Evolutionary conservation across 2,329 filamentous ascomycete genomes (phyloP).

Genomic region (Trematosphaeria pertusa): DNA sequence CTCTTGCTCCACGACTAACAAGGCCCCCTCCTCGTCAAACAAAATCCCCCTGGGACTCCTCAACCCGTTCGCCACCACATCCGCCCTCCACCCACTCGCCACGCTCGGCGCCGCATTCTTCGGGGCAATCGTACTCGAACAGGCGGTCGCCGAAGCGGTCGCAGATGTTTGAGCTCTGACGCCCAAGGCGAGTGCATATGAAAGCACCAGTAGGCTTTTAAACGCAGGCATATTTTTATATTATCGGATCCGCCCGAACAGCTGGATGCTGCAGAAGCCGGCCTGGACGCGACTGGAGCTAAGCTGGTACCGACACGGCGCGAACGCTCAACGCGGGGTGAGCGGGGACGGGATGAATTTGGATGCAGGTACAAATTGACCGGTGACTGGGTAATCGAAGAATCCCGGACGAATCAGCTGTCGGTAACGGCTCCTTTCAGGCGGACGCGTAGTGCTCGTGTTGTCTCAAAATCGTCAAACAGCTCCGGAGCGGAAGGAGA

Average conservation of each 20-base stretch:
- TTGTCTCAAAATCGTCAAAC: too few relatives aligned
- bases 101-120: slow-evolving; percentile 50
- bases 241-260: neutral
- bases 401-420: too few relatives aligned
- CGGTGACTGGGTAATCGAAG: neutral
- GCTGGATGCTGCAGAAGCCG: slow-evolving; percentile 4
- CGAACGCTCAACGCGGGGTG: slow-evolving; percentile 7
- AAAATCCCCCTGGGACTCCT: slow-evolving; percentile 54
- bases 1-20: slow-evolving; percentile 58
- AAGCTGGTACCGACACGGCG: too few relatives aligned
- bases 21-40: slow-evolving; percentile 56
- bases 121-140: slow-evolving; percentile 47
- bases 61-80: slow-evolving; percentile 56
- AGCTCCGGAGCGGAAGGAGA: too few relatives aligned
- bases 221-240: slow-evolving; percentile 17
- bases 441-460: too few relatives aligned
- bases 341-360: neutral
- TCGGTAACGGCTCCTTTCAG: too few relatives aligned
- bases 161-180: slow-evolving; percentile 29
- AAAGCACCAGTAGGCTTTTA: slow-evolving; percentile 35
- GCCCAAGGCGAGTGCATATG: slow-evolving; percentile 21
- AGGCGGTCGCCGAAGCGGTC: slow-evolving; percentile 30
- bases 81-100: slow-evolving; percentile 50
- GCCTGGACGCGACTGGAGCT: too few relatives aligned
- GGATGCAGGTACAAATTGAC: slow-evolving; percentile 7